Evolutionary conservation across 2,329 filamentous ascomycete genomes (phyloP), one percentile per base, ranked within the genome.

Genomic region (Talaromyces sp.): DNA sequence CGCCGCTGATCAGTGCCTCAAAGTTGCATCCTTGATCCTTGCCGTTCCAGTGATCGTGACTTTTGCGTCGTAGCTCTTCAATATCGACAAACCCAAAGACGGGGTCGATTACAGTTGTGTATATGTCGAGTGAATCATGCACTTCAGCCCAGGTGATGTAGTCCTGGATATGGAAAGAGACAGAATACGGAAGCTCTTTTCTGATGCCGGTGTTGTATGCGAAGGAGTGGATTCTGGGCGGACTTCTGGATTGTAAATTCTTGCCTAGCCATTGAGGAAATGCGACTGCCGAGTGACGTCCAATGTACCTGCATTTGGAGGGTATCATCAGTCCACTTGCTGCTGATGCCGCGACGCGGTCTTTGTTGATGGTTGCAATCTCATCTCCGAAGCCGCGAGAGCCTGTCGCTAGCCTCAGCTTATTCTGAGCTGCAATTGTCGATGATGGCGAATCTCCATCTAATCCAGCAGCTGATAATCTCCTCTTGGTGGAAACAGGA

Each of bases 211-310:
- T 61, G 63, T 78, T 76, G 66, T 75, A 78, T 14, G 70, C 77
- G 67, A 76, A 79, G 1, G 75, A 76, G 63, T 78, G 77, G 16
- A 78, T 64, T 24, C 74, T 70, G 6, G 75, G 76, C n/a, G 74
- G 74, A 10, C 72, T 72, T 1, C 68, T 52, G 9, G 75, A 70
- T 54, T 74, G 72, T 43, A 79, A 60, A 45, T 72, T 70, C 27
- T 74, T 58, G 16, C 74, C 75, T 14, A 78, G 68, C 57, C 66
- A 71, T 33, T 71, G 69, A 1, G 76, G 73, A 47, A 77, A 76
- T 7, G 74, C 75, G 56, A 76, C 70, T 2, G 74, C 71, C 22
- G 74, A 75, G 41, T 75, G 70, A 10, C 69, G 69, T 4, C 72
- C 73, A 58, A 75, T 69, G 57, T 74, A 76, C 19, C 75, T 67